A percentile compares a stretch with the other conserved stretches of the same genome.
phyloP scores from a whole-genome alignment of 140 eudicot genomes.

The Senecio squalidus region DNA sequence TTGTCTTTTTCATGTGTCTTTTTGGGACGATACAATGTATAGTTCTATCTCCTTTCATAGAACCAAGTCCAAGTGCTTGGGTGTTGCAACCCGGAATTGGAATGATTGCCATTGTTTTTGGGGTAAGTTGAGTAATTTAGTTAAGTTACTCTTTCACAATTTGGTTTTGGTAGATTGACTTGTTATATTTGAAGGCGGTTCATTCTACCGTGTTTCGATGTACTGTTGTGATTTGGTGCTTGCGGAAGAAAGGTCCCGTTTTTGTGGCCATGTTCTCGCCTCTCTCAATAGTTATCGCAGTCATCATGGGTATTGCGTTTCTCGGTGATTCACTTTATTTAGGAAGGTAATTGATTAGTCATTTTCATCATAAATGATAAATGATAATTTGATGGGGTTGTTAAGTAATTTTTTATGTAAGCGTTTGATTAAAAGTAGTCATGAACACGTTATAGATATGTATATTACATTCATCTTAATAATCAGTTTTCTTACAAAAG shows the following conservation, averaged over 20 bases:
- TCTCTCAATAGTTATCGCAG: slow-evolving; percentile 50
- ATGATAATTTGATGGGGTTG: background rate
- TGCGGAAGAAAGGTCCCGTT: slow-evolving; percentile 50
- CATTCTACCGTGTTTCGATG: background rate
- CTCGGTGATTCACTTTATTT: slow-evolving; percentile 55
- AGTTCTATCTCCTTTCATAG: slow-evolving; percentile 12
- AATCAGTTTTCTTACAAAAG: no score
- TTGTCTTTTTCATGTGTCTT: slow-evolving; percentile 32
- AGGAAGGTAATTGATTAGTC: slow-evolving; percentile 36
- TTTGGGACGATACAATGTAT: slow-evolving; percentile 17
- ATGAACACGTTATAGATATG: no score
- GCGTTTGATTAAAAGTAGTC: no score
- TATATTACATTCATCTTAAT: no score
- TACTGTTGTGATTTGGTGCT: slow-evolving; percentile 30
- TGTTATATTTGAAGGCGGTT: slow-evolving; percentile 25
- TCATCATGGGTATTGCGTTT: slow-evolving; percentile 51
- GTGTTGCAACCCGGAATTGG: slow-evolving; percentile 17
- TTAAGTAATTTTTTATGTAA: no score
- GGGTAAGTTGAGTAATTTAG: slow-evolving; percentile 19
- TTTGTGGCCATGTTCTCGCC: slow-evolving; percentile 62
- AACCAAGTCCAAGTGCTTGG: slow-evolving; percentile 24
- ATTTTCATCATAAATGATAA: background rate
- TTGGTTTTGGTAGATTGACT: background rate
- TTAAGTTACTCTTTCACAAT: background rate
- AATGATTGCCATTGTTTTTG: slow-evolving; percentile 28